Conservation (phyloP, 2,329 filamentous ascomycete species). For the Fusarium pseudoanthophilum region DNA sequence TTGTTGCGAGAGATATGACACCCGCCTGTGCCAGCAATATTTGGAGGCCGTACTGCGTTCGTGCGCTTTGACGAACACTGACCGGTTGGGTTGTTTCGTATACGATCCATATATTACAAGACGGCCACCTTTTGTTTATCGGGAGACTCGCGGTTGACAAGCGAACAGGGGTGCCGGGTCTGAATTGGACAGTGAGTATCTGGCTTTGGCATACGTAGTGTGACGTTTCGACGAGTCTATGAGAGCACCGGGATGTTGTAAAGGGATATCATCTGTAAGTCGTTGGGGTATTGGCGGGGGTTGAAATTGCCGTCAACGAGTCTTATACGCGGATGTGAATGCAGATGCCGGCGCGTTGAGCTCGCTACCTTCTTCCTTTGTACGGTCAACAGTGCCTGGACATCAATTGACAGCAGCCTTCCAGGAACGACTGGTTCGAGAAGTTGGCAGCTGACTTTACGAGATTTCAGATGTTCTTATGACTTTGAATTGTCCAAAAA, state of each 20-base stretch:
- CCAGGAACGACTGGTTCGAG: slow-evolving; percentile 5
- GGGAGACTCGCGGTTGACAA: not conserved
- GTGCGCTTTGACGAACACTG: not conserved
- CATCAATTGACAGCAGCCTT: slow-evolving; percentile 1
- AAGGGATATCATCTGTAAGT: not conserved
- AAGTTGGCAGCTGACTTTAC: slow-evolving; percentile 28
- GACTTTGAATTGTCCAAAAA: slow-evolving; percentile 28
- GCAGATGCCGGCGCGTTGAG: slow-evolving; percentile 3
- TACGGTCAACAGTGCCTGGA: not conserved
- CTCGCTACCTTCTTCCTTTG: not conserved
- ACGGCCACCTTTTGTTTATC: not conserved
- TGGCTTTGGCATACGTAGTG: not conserved
- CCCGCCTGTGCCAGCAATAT: not conserved
- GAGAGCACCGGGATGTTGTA: not conserved
- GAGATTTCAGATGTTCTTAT: slow-evolving; percentile 35
- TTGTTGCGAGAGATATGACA: not conserved
- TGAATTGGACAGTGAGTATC: not conserved
- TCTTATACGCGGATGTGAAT: slow-evolving; percentile 3
- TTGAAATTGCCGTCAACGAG: slow-evolving; percentile 3
- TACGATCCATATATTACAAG: not conserved
- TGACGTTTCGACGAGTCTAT: not conserved
- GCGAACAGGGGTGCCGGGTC: not conserved
- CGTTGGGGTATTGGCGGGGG: not conserved
- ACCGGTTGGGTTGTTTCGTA: not conserved
- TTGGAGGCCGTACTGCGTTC: not conserved